phyloP scores from a whole-genome alignment of 2,329 filamentous ascomycete genomes.

The Fusarium tupiense region DNA sequence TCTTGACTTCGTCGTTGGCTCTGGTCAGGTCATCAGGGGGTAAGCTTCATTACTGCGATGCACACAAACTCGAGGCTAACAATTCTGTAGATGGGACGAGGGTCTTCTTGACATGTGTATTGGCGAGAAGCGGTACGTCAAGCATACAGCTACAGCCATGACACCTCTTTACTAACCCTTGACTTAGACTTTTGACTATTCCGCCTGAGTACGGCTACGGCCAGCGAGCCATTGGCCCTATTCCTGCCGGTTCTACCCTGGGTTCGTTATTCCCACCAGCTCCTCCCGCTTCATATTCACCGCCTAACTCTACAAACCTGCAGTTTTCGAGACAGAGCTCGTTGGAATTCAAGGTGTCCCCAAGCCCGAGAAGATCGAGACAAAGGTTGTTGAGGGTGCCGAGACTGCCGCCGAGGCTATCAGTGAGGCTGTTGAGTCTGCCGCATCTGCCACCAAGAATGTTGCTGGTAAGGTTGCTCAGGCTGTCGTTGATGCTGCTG shows the following conservation, averaged over 20 bases:
- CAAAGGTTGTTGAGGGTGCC: constrained; percentile 40
- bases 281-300: constrained; percentile 16
- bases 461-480: constrained; percentile 58
- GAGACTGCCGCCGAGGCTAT: constrained; percentile 40
- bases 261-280: constrained; percentile 56
- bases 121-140: constrained; percentile 79
- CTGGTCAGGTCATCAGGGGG: constrained; percentile 89
- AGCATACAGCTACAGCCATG: neutral
- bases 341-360: constrained; percentile 81
- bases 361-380: constrained; percentile 50
- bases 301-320: constrained; percentile 26
- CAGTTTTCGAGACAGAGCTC: constrained; percentile 92
- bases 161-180: constrained; percentile 18
- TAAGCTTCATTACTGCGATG: constrained; percentile 51
- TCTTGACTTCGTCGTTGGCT: constrained; percentile 81
- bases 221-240: constrained; percentile 77
- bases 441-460: constrained; percentile 49
- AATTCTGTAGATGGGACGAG: constrained; percentile 77
- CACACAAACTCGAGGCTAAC: constrained; percentile 31
- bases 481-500: constrained; percentile 58
- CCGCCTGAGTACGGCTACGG: constrained; percentile 90
- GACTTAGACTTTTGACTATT: constrained; percentile 78
- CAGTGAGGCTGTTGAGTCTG: constrained; percentile 53
- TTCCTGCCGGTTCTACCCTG: constrained; percentile 82
- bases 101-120: constrained; percentile 94